Percentiles rank a stretch among this genome's conserved stretches.
Evolutionary conservation across 2,329 filamentous ascomycete genomes (phyloP).

Genomic region (Trichoderma koningii): DNA sequence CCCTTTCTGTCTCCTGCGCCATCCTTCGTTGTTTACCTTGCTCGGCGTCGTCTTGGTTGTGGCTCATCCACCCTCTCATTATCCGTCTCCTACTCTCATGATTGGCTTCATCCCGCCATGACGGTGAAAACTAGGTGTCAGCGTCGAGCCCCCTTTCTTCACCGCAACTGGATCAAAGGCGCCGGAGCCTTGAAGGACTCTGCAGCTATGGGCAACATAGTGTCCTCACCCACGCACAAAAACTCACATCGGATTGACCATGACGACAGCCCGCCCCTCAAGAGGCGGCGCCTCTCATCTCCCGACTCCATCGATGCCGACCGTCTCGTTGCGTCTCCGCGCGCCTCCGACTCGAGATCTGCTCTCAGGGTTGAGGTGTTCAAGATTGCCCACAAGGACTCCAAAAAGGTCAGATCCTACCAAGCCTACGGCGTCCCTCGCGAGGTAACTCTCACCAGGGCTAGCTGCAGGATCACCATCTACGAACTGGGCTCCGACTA

Average conservation of each 20-base stretch:
- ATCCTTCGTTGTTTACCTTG: not conserved
- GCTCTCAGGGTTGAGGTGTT: slow-evolving; percentile 56
- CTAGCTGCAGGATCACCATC: slow-evolving; percentile 44
- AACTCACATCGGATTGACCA: slow-evolving; percentile 41
- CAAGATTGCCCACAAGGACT: slow-evolving; percentile 54
- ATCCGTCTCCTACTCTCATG: slow-evolving; percentile 22
- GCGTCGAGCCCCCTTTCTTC: slow-evolving; percentile 56
- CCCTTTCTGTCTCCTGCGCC: not conserved
- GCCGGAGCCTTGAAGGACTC: slow-evolving; percentile 47
- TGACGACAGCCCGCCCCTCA: slow-evolving; percentile 46
- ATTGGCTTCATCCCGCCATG: slow-evolving; percentile 47
- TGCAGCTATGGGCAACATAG: slow-evolving; percentile 48
- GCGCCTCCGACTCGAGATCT: slow-evolving; percentile 41
- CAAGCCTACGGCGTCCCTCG: slow-evolving; percentile 37
- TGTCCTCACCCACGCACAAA: slow-evolving; percentile 44
- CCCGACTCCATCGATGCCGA: slow-evolving; percentile 41
- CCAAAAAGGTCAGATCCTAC: slow-evolving; percentile 41
- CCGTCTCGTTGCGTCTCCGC: slow-evolving; percentile 39
- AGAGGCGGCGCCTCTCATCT: slow-evolving; percentile 53
- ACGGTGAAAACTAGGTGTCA: slow-evolving; percentile 49
- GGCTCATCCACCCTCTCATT: slow-evolving; percentile 30
- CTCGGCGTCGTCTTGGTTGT: not conserved
- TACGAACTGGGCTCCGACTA: slow-evolving; percentile 41
- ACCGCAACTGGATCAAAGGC: slow-evolving; percentile 55
- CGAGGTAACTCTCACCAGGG: slow-evolving; percentile 39